Evolutionary conservation across 768 basidiomycete species (phyloP), one percentile per base, ranked within the genome.

Genomic region (Coprinellus aureogranulatus): DNA sequence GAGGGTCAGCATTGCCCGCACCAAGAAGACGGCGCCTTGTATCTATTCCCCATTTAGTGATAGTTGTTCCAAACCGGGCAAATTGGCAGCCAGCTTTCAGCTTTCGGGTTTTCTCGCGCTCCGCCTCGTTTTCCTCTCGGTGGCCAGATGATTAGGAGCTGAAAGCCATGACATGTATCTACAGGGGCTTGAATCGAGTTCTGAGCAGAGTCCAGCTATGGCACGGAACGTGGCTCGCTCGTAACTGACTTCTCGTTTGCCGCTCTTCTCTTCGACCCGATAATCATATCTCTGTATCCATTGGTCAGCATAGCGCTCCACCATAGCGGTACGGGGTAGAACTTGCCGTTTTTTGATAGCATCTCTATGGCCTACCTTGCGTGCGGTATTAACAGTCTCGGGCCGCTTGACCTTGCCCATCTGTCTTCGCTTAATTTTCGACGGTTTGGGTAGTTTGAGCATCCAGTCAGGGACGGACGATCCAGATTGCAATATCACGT

Each of bases 391-490:
- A 51, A 93, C 86, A 4, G 74, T 78, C 50, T 94, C 89, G 2
- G 89, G 82, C 20, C 89, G 88, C 69, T 91, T 89, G 6, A 86
- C 77, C 73, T 89, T 92, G 57, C 91, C 91, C 85, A 98, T 92
- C 66, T 85, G 77, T 64, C 80, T 85, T 61, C 89, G 87, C 73
- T 90, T 89, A 78, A 94, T 80, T 72, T 93, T 96, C 1, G 90
- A 90, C 0, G 96, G 94, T 68, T 92, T 94, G 22, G 90, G 90
- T n/a, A 99, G 80, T 62, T 90, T 89, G n/a, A 90, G 69, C 61
- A 98, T 98, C 92, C 94, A 99, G 23, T 94, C 91, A 1, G 95
- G 92, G 0, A 97, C 94, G 2, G 81, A 73, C 57, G 90, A 96
- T 3, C 96, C 95, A 0, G 94, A 95, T 66, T 94, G 89, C 22